phyloP scores from a whole-genome alignment of 2,329 filamentous ascomycete genomes.

The Trichoderma sp. region DNA sequence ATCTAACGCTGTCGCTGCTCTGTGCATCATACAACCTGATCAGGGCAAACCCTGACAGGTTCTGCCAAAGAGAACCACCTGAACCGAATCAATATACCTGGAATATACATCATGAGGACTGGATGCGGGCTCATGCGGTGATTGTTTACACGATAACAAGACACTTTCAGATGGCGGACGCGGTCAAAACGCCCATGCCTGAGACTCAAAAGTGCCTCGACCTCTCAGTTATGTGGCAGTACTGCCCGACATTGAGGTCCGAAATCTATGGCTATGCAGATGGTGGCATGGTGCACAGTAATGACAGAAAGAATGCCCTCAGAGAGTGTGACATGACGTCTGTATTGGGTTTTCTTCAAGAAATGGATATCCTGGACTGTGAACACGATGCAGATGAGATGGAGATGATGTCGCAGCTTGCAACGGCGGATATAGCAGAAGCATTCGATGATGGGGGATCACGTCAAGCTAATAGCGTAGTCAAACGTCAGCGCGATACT shows the following conservation, averaged over 20 bases:
- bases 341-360: too few species aligned
- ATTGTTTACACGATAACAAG: not conserved
- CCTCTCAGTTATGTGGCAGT: not conserved
- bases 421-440: not conserved
- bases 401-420: not conserved
- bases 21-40: not conserved
- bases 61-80: not conserved
- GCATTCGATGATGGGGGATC: not conserved
- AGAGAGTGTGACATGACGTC: not conserved
- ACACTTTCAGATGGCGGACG: not conserved
- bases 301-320: too few species aligned
- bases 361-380: not conserved
- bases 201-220: not conserved
- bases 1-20: not conserved
- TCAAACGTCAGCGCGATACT: not conserved
- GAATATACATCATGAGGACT: not conserved
- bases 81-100: not conserved
- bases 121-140: not conserved
- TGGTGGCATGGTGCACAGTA: not conserved
- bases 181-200: not conserved
- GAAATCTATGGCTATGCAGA: not conserved
- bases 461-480: not conserved
- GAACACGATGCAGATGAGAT: not conserved
- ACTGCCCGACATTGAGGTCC: not conserved
- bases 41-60: not conserved